Base-by-base conservation (phyloP, 352 stramenopile genomes). In the Hyaloperonospora arabidopsidis region DNA sequence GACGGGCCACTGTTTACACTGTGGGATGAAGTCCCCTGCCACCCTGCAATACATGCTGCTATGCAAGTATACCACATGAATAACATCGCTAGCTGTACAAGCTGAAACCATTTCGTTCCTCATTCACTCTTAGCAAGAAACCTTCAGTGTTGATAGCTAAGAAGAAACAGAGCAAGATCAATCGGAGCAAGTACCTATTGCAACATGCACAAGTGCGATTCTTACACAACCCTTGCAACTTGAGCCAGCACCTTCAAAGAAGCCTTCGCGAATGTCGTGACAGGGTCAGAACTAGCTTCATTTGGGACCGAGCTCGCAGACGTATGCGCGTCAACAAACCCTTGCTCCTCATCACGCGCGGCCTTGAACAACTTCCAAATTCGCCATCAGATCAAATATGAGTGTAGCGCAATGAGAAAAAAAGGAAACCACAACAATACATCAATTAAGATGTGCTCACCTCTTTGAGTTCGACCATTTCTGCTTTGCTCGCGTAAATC, bases 41-140 rank as follows among this genome's bases (percentile, higher is more conserved):
- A 40, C 35, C 7, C 13, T 4, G 23, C 88, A 95, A 57, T 88
- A 86, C 50, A 52, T 95, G 47, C 76, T 95, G 29, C 95, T 93
- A 63, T 93, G 94, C 53, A 29, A 29, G 25, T 7, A 3, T 29
- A 29, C 25, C 25, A 7, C 3, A 29, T 29, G 25, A 29, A 29
- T 8, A 29, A 29, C 25, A 29, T 29, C 25, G 25, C 25, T 29
- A 7, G 25, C 25, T 29, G 7, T 7, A 29, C 25, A 29, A 29
- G 7, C 3, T 29, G 25, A 29, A n/a, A 8, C 7, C 25, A 7
- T 29, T 29, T 29, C 25, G 7, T 29, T 29, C 25, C 25, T 7
- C 25, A 7, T 29, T 29, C 25, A 29, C 25, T 29, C 25, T 29
- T 29, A 29, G 25, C 25, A 29, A 29, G 25, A 29, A 29, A 29